These are phyloP conservation scores for Helicostylum pulchrum DNA, from an alignment of 192 early-diverging fungal species.

Conservation along the genomic window DNA sequence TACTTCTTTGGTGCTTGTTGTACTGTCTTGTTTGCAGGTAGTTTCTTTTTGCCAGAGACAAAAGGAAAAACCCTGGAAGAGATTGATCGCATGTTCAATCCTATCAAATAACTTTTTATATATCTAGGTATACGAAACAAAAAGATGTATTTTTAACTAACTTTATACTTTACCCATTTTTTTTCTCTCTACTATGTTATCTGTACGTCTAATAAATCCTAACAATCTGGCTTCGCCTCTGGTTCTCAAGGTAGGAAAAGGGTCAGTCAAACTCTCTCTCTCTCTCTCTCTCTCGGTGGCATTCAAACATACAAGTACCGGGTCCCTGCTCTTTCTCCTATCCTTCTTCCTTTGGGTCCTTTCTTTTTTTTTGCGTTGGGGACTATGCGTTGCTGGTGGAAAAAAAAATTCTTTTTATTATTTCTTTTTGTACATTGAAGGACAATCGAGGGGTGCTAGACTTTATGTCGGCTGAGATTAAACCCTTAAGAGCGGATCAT, in stretches of 20 bases:
- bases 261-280: background rate
- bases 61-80: constrained; percentile 82
- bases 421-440: constrained; percentile 5
- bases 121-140: background rate
- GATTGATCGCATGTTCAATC: constrained; percentile 77
- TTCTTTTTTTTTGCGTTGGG: background rate
- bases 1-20: constrained; percentile 39
- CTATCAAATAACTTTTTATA: background rate
- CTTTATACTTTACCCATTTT: constrained; percentile 4
- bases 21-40: constrained; percentile 39
- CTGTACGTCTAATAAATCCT: constrained; percentile 10
- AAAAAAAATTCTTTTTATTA: background rate
- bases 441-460: constrained; percentile 26
- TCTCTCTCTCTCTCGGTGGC: background rate
- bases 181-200: constrained; percentile 3
- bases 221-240: constrained; percentile 3
- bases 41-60: constrained; percentile 79
- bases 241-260: background rate
- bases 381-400: no score
- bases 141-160: constrained; percentile 3
- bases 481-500: constrained; percentile 40
- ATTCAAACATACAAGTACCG: background rate
- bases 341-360: background rate
- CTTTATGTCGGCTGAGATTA: constrained; percentile 37
- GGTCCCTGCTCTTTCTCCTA: background rate